Percentiles rank a stretch among this genome's conserved stretches.
phyloP scores from a whole-genome alignment of 345 rosid species.

The Ailanthus altissimus region DNA sequence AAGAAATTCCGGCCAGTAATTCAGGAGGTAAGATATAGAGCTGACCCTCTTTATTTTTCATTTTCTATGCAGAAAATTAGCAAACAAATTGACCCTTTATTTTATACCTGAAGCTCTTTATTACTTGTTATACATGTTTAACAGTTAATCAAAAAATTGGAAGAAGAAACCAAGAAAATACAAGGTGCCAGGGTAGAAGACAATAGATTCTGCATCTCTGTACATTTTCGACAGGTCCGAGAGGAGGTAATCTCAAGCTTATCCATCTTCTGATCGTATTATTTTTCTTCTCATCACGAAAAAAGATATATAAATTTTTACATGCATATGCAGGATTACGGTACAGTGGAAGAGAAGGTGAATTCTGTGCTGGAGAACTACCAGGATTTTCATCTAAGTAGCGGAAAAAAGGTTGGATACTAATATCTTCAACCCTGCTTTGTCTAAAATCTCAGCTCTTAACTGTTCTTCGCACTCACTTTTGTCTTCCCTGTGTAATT shows the following conservation, averaged over 20 bases:
- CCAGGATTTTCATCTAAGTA: constrained; percentile 34
- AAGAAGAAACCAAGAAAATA: constrained; percentile 29
- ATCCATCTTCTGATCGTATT: background rate
- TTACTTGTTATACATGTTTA: background rate
- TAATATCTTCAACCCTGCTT: background rate
- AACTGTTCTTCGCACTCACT: background rate
- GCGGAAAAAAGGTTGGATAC: constrained; percentile 51
- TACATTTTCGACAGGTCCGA: constrained; percentile 40
- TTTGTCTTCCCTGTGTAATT: background rate
- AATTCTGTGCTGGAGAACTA: constrained; percentile 36
- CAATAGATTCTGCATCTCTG: constrained; percentile 47
- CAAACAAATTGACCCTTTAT: too few species aligned
- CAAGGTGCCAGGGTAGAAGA: constrained; percentile 44
- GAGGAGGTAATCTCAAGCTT: constrained; percentile 25
- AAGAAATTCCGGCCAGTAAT: constrained; percentile 38
- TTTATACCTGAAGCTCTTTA: background rate
- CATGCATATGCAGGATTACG: constrained; percentile 32
- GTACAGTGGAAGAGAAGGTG: constrained; percentile 37
- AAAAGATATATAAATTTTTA: too few species aligned
- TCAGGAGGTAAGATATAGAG: constrained; percentile 30
- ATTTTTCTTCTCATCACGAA: background rate
- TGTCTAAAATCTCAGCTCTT: background rate
- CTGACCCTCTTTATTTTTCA: background rate
- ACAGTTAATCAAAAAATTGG: constrained; percentile 30
- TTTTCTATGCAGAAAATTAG: too few species aligned